Conservation (phyloP, 139 green algal species). For the Micractinium conductrix region DNA sequence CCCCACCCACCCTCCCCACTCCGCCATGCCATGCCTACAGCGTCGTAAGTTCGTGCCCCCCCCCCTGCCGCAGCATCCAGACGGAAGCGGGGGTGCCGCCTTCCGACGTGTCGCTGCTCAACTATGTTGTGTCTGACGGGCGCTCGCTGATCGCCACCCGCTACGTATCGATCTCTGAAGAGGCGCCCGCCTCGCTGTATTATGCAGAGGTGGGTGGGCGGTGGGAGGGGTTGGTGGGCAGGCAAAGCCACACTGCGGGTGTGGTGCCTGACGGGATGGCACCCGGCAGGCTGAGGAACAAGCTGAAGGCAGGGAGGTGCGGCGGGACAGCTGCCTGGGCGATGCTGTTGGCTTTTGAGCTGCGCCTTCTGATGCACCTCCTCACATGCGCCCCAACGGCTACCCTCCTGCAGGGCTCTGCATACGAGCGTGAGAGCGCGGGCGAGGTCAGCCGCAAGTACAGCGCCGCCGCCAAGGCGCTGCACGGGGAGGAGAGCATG, state of each 20-base stretch:
- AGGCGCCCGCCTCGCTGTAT: constrained; percentile 87
- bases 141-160: constrained; percentile 86
- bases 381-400: not conserved
- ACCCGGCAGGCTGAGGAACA: too few species aligned
- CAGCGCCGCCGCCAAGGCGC: constrained; percentile 25
- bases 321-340: too few species aligned
- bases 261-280: too few species aligned
- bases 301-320: too few species aligned
- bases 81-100: constrained; percentile 51
- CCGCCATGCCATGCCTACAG: too few species aligned
- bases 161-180: constrained; percentile 70
- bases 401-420: constrained; percentile 21
- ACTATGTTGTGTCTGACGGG: constrained; percentile 93
- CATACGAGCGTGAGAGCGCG: constrained; percentile 32
- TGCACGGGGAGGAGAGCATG: constrained; percentile 8
- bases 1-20: too few species aligned
- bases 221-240: too few species aligned
- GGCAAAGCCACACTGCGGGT: too few species aligned
- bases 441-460: not conserved
- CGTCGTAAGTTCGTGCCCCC: too few species aligned
- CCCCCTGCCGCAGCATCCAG: constrained; percentile 53
- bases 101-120: constrained; percentile 80
- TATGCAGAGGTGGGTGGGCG: constrained; percentile 67
- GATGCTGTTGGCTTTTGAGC: too few species aligned
- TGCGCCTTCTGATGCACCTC: not conserved